Evolutionary conservation across 83 land plant genomes (phyloP), one percentile per base, ranked within the genome.

Genomic region (Diphasiastrum complanatum): DNA sequence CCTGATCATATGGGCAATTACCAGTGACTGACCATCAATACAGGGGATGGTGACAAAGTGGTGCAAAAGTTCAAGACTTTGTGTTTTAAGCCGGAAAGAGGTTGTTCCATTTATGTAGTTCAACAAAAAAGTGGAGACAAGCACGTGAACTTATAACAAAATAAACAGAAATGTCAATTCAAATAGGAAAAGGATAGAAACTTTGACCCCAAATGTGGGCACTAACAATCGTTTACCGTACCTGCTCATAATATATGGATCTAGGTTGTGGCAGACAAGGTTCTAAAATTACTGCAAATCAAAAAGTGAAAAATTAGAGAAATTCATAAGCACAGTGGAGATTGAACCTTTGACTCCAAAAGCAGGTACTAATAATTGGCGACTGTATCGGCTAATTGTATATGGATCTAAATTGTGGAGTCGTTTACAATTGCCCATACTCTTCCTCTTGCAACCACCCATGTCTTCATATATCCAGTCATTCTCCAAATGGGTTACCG

Each of bases 361-460:
- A 8, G 85, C 74, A 47, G 98, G 98, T 25, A 92, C 89, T 51
- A 92, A 62, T 18, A 92, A 82, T 63, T 92, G 98, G 28, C 91
- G 83, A 41, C 96, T 92, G 71, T 88, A 89, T 47, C 98, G 51
- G 48, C 76, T 79, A 23, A 92, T 76, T 66, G 40, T 37, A 20
- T 75, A 68, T 5, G 73, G 62, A 5, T 73, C 64, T 63, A 91
- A 33, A 6, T 33, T 36, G 19, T 69, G 72, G 55, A n/a, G n/a
- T n/a, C n/a, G n/a, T n/a, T n/a, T n/a, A n/a, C n/a, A n/a, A n/a
- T n/a, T n/a, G n/a, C n/a, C n/a, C n/a, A n/a, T n/a, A n/a, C n/a
- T n/a, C n/a, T n/a, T n/a, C n/a, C n/a, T n/a, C n/a, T n/a, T n/a
- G n/a, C n/a, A n/a, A n/a, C n/a, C n/a, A n/a, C n/a, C n/a, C n/a